phyloP scores from a whole-genome alignment of 1,284 basidiomycete genomes.

The Microbotryum lychnidis-dioicae region DNA sequence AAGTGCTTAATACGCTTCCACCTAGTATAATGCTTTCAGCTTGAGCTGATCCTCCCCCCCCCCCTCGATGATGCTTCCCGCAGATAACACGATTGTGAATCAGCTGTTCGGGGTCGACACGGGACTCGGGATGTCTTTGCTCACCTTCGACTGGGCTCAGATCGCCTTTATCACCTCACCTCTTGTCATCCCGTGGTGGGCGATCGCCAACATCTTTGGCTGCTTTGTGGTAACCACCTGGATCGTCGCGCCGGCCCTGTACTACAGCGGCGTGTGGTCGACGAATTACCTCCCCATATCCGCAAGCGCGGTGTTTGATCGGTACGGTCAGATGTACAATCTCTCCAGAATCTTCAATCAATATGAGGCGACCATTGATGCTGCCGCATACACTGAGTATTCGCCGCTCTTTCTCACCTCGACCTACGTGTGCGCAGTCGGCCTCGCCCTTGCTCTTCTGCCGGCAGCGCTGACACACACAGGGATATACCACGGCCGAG shows the following conservation, averaged over 20 bases:
- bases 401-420: constrained; percentile 85
- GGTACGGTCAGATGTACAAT: constrained; percentile 69
- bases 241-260: constrained; percentile 77
- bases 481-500: constrained; percentile 71
- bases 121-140: constrained; percentile 66
- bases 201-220: constrained; percentile 76
- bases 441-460: constrained; percentile 73
- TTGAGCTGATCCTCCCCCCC: too few relatives aligned
- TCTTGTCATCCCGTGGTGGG: constrained; percentile 95
- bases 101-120: constrained; percentile 78
- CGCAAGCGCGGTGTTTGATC: constrained; percentile 66
- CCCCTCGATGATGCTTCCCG: background rate
- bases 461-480: constrained; percentile 87
- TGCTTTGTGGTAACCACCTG: constrained; percentile 88
- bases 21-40: too few relatives aligned
- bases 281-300: constrained; percentile 73
- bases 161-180: constrained; percentile 85
- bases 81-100: constrained; percentile 68
- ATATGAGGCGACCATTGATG: constrained; percentile 57
- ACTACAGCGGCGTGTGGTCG: constrained; percentile 75
- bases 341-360: constrained; percentile 60
- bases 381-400: constrained; percentile 69
- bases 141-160: constrained; percentile 95
- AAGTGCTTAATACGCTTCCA: constrained; percentile 9
- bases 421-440: constrained; percentile 79